Evolutionary conservation across 345 rosid species (phyloP).

Genomic region (Heritiera littoralis): DNA sequence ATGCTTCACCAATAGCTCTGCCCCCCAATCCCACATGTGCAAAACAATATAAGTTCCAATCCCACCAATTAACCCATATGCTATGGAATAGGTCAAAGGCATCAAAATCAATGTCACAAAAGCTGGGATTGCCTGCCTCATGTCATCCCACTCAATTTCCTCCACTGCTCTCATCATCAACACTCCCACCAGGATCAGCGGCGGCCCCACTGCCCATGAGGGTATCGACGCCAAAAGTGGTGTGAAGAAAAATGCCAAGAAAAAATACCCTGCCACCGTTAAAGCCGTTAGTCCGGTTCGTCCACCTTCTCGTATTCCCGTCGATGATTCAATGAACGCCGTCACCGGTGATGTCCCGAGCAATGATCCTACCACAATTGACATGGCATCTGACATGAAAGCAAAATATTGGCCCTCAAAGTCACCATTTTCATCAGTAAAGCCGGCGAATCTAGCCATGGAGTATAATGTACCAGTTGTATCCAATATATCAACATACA

Average conservation of each 20-base stretch:
- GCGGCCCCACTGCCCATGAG: conserved; percentile 97
- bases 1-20: conserved; percentile 36
- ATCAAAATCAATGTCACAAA: conserved; percentile 75
- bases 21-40: conserved; percentile 74
- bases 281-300: conserved; percentile 83
- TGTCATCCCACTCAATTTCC: conserved; percentile 87
- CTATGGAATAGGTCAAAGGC: conserved; percentile 91
- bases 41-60: conserved; percentile 75
- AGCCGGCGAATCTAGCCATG: conserved; percentile 90
- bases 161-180: conserved; percentile 92
- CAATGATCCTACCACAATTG: conserved; percentile 83
- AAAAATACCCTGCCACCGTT: conserved; percentile 77
- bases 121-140: conserved; percentile 90
- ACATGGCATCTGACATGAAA: conserved; percentile 85
- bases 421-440: conserved; percentile 56
- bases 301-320: conserved; percentile 91
- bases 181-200: conserved; percentile 84
- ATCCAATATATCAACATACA: conserved; percentile 86
- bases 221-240: conserved; percentile 89
- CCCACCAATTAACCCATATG: conserved; percentile 88
- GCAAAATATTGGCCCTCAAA: conserved; percentile 91
- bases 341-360: conserved; percentile 95
- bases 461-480: conserved; percentile 90
- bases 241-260: conserved; percentile 79
- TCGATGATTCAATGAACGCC: conserved; percentile 76